phyloP scores from a whole-genome alignment of 192 early-diverging fungal genomes.

The Coemansia sp. region DNA sequence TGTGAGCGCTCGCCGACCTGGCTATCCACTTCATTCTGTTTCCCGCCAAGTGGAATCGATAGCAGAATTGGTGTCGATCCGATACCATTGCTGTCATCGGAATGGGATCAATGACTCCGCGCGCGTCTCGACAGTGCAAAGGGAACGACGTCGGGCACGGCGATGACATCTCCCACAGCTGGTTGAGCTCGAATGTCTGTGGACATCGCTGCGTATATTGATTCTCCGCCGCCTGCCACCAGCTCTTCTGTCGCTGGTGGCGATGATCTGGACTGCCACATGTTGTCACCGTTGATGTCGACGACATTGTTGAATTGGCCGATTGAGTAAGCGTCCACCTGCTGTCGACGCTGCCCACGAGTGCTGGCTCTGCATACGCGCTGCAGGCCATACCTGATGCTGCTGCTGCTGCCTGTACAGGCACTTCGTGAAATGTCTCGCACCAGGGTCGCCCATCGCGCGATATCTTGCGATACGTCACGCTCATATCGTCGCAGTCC shows the following conservation, averaged over 20 bases:
- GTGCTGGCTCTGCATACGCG: background rate
- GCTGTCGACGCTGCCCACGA: background rate
- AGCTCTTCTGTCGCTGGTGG: background rate
- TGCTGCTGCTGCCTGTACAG: background rate
- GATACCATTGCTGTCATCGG: constrained; percentile 45
- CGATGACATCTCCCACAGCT: constrained; percentile 50
- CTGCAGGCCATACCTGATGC: too few relatives aligned
- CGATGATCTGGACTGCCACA: background rate
- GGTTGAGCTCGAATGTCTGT: constrained; percentile 9
- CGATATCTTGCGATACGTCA: constrained; percentile 34
- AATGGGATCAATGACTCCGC: constrained; percentile 41
- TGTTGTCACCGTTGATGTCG: background rate
- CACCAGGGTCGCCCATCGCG: constrained; percentile 25
- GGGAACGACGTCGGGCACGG: constrained; percentile 35
- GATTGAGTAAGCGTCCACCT: background rate
- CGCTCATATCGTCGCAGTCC: constrained; percentile 14
- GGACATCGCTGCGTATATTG: constrained; percentile 4
- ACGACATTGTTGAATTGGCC: background rate
- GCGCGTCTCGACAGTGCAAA: constrained; percentile 50
- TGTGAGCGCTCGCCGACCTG: background rate
- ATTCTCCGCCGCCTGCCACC: background rate
- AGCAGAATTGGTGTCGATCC: constrained; percentile 52
- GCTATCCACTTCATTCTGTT: constrained; percentile 47
- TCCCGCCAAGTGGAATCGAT: constrained; percentile 42
- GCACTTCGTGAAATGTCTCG: constrained; percentile 39